phyloP scores from a whole-genome alignment of 768 basidiomycete species.

The Mycena belliarum region DNA sequence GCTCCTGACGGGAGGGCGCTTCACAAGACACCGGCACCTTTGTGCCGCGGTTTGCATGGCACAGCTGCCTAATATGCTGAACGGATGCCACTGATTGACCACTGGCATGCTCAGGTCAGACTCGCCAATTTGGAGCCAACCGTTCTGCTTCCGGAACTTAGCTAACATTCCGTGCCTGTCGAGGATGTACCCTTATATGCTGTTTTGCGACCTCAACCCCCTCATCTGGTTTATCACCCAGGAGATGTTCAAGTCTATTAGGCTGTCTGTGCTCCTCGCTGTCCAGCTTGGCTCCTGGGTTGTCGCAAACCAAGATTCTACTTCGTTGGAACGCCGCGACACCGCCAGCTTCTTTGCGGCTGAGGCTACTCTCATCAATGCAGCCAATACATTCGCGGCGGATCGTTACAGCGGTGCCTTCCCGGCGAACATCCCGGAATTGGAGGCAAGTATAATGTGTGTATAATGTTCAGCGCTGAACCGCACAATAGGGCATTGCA shows the following conservation, averaged over 20 bases:
- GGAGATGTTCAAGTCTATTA: background rate
- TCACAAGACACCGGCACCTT: too few species aligned
- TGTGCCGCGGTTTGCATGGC: too few species aligned
- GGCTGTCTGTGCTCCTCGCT: background rate
- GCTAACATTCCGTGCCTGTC: too few species aligned
- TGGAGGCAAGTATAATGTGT: background rate
- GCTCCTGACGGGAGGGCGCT: too few species aligned
- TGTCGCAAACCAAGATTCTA: background rate
- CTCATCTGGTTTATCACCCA: too few species aligned
- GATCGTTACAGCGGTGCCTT: background rate
- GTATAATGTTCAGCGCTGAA: background rate
- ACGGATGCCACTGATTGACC: too few species aligned
- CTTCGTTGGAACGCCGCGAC: background rate
- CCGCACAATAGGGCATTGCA: background rate
- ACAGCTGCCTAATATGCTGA: too few species aligned
- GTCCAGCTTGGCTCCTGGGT: background rate
- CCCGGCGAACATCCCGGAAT: background rate
- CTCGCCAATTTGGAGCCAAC: too few species aligned
- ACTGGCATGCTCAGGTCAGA: too few species aligned
- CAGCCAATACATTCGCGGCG: background rate
- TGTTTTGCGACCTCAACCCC: background rate
- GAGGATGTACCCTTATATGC: background rate
- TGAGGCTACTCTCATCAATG: background rate
- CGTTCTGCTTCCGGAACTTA: too few species aligned
- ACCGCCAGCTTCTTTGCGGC: background rate